phyloP scores from a whole-genome alignment of 495 filamentous ascomycete genomes.

The Penicillium soppii region DNA sequence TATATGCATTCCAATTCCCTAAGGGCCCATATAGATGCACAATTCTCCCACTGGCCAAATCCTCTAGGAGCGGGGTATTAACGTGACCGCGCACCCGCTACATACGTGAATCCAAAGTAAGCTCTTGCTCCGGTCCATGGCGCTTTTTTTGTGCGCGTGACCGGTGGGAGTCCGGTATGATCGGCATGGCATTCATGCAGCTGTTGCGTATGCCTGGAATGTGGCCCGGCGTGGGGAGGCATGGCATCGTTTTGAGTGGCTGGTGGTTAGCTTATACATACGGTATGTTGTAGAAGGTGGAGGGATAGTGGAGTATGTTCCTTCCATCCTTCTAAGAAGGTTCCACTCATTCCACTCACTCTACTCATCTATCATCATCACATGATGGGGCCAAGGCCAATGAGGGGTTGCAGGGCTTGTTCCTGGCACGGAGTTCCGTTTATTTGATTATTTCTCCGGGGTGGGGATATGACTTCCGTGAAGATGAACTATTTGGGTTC shows the following conservation, averaged over 20 bases:
- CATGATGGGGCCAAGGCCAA: not conserved
- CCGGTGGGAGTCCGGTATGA: conserved; percentile 19
- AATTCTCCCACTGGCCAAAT: not conserved
- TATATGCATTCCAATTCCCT: not conserved
- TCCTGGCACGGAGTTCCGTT: not conserved
- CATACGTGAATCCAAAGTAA: not conserved
- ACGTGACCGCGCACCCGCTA: not conserved
- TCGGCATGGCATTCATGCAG: conserved; percentile 17
- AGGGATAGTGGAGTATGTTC: not conserved
- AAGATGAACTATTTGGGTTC: conserved; percentile 1
- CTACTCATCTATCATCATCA: not conserved
- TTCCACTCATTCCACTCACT: not conserved
- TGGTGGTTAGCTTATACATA: not conserved
- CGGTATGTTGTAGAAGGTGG: not conserved
- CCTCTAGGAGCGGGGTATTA: not conserved
- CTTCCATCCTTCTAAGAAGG: not conserved
- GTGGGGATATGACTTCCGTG: not conserved
- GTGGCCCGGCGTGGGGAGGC: not conserved
- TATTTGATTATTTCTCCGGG: not conserved
- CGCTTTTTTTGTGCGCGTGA: conserved; percentile 9
- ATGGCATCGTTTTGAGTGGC: not conserved
- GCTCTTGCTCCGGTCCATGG: conserved; percentile 3
- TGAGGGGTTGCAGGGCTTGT: not conserved
- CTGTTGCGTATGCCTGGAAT: not conserved
- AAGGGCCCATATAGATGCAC: not conserved